A percentile compares a stretch with the other conserved stretches of the same genome.
Conservation (phyloP, 139 green algal species). For the Auxenochlorella pyrenoidosa region DNA sequence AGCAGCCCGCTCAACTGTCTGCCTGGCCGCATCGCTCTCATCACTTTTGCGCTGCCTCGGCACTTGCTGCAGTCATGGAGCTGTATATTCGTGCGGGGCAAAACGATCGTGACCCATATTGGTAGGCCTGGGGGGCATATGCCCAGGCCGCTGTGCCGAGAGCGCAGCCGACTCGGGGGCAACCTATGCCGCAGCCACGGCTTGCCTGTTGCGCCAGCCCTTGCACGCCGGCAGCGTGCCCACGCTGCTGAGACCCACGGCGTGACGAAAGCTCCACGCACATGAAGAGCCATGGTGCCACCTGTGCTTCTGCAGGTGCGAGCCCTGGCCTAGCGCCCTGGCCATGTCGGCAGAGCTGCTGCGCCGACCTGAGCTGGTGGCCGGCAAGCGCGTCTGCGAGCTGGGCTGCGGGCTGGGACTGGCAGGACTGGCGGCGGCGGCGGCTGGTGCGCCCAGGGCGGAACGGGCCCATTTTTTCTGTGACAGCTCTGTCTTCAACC, state of each 20-base stretch:
- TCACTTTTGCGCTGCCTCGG: background rate
- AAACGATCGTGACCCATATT: conserved; percentile 23
- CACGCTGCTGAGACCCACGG: too few species aligned
- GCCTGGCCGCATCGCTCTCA: background rate
- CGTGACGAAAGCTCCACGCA: too few species aligned
- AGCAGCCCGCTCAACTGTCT: too few species aligned
- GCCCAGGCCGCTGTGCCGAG: background rate
- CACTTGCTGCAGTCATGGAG: conserved; percentile 68
- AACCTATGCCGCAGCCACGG: background rate
- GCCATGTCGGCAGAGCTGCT: conserved; percentile 74
- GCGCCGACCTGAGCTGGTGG: conserved; percentile 63
- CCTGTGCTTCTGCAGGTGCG: background rate
- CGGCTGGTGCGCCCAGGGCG: conserved; percentile 56
- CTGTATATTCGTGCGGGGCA: conserved; percentile 74
- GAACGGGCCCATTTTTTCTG: too few species aligned
- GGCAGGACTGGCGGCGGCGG: conserved; percentile 75
- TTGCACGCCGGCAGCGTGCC: too few species aligned
- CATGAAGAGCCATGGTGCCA: too few species aligned
- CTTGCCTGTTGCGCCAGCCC: background rate
- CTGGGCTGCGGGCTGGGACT: conserved; percentile 80
- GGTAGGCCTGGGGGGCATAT: background rate
- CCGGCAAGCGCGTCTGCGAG: conserved; percentile 67
- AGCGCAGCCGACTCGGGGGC: too few species aligned
- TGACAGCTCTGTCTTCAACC: too few species aligned
- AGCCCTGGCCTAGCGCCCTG: conserved; percentile 82